Evolutionary conservation across 2,329 filamentous ascomycete species (phyloP).

Genomic region (Magnaporthiopsis poae): DNA sequence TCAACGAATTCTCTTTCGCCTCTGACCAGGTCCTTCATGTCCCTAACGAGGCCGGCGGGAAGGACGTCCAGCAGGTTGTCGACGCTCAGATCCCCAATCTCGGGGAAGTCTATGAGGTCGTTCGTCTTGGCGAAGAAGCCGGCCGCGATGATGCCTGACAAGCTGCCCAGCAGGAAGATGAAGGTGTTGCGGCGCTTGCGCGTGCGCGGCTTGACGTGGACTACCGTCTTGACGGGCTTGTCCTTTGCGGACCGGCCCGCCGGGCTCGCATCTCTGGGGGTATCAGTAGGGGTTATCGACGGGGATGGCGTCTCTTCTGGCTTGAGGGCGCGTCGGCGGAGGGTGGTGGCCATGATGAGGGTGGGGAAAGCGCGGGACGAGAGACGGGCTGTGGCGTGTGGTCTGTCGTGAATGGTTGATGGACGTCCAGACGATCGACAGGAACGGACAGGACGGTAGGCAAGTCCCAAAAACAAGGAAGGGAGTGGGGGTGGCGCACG

Average conservation of each 20-base stretch:
- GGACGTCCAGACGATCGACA: no score
- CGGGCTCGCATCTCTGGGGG: conserved; percentile 11
- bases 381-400: no score
- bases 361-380: not conserved
- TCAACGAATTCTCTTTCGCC: conserved; percentile 74
- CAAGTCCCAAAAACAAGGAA: no score
- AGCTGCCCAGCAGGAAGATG: conserved; percentile 75
- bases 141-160: conserved; percentile 84
- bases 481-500: no score
- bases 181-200: conserved; percentile 69
- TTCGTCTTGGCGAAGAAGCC: conserved; percentile 83
- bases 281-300: conserved; percentile 18
- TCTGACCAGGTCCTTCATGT: conserved; percentile 80
- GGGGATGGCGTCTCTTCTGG: conserved; percentile 20
- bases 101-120: conserved; percentile 74
- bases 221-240: conserved; percentile 31
- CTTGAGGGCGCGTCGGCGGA: conserved; percentile 18
- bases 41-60: conserved; percentile 73
- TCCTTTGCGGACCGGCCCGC: conserved; percentile 15
- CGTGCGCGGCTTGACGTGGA: conserved; percentile 34
- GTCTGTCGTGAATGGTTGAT: no score
- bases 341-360: conserved; percentile 17
- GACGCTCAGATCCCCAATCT: conserved; percentile 64
- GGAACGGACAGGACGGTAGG: no score
- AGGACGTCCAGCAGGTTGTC: conserved; percentile 80